Percentiles rank a stretch among this genome's conserved stretches.
Conservation (phyloP, 345 rosid genomes). For the Zanthoxylum bungeanum region DNA sequence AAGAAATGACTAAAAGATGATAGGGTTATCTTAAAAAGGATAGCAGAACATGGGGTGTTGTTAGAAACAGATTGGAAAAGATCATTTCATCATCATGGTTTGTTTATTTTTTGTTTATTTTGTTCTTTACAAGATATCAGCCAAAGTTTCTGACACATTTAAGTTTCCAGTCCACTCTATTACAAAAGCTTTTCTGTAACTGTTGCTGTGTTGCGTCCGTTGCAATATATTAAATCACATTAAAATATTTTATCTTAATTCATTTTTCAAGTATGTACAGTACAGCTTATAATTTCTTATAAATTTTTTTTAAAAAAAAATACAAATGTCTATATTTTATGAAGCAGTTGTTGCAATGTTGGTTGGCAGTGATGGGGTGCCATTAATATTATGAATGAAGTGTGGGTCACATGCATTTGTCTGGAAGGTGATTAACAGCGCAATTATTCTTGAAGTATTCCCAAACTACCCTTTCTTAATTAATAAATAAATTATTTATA, state of each 20-base stretch:
- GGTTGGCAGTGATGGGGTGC: constrained; percentile 12
- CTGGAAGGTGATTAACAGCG: constrained; percentile 23
- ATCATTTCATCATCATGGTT: constrained; percentile 13
- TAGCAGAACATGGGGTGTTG: constrained; percentile 54
- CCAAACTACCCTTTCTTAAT: constrained; percentile 5
- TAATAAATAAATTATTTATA: background rate
- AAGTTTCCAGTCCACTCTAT: constrained; percentile 12
- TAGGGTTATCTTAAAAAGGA: constrained; percentile 34
- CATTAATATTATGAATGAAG: constrained; percentile 40
- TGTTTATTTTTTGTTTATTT: background rate
- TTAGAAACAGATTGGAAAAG: constrained; percentile 47
- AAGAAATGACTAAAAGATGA: constrained; percentile 22
- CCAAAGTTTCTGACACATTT: constrained; percentile 28
- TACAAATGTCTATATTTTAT: background rate
- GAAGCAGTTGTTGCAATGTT: background rate
- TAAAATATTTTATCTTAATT: background rate
- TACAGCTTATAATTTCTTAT: background rate
- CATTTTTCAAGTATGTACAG: background rate
- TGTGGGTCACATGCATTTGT: constrained; percentile 62
- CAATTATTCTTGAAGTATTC: background rate
- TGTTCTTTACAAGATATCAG: background rate
- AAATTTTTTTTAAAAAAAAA: too few species aligned
- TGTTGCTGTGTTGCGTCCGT: background rate
- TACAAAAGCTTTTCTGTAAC: background rate
- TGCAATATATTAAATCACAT: background rate